These are phyloP conservation scores for Cryptococcus floricola DNA, from an alignment of 1,284 basidiomycete species.

Conservation along the genomic window DNA sequence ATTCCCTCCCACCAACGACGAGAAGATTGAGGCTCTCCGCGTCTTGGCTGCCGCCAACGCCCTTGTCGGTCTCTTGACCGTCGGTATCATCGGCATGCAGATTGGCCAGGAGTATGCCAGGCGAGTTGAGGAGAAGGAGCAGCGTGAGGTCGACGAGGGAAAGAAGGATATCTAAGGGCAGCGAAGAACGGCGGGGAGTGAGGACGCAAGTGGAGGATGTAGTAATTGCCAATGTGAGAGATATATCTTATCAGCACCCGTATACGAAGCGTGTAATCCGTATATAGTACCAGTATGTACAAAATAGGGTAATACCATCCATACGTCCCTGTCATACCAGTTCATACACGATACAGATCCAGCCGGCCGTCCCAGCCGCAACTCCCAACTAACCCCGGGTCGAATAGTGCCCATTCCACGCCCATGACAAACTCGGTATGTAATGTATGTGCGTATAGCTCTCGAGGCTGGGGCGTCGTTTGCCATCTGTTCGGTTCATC, in stretches of 20 bases:
- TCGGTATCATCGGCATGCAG: conserved; percentile 55
- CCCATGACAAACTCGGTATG: conserved; percentile 96
- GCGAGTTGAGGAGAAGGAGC: conserved; percentile 61
- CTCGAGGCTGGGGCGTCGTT: conserved; percentile 51
- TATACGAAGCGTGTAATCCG: too few relatives aligned
- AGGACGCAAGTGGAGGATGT: background rate
- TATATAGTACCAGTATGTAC: too few relatives aligned
- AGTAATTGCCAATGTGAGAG: too few relatives aligned
- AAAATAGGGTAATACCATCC: too few relatives aligned
- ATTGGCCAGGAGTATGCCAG: conserved; percentile 80
- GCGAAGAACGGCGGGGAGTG: too few relatives aligned
- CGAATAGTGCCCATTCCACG: conserved; percentile 75
- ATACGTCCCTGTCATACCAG: too few relatives aligned
- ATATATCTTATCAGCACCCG: too few relatives aligned
- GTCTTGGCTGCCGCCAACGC: conserved; percentile 78
- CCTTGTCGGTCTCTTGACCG: conserved; percentile 64
- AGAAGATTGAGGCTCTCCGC: conserved; percentile 70
- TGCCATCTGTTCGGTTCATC: conserved; percentile 46
- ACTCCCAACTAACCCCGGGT: conserved; percentile 76
- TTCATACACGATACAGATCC: conserved; percentile 60
- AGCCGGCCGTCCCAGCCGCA: conserved; percentile 87
- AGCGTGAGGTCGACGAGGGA: conserved; percentile 50
- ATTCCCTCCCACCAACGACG: conserved; percentile 58
- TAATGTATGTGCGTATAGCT: conserved; percentile 56
- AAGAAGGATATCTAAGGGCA: conserved; percentile 38